Evolutionary conservation across 352 stramenopile genomes (phyloP).

Genomic region (Elongisporangium anandrum): DNA sequence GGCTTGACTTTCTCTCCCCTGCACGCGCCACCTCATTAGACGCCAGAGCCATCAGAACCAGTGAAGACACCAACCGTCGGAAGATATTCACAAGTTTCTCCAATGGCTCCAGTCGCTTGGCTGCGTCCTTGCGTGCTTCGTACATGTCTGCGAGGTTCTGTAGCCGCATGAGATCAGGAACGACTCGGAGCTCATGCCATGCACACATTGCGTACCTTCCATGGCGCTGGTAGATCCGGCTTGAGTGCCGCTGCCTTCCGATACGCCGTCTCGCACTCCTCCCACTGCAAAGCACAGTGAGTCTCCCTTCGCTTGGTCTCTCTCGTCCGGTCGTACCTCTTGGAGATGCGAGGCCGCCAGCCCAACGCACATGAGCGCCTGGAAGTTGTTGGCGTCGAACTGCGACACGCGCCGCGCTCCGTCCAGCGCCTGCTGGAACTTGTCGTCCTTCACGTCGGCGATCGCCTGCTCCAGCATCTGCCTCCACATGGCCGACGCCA

Average conservation of each 20-base stretch:
- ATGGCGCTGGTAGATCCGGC: slow-evolving; percentile 63
- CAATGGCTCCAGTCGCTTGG: slow-evolving; percentile 63
- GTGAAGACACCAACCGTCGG: slow-evolving; percentile 26
- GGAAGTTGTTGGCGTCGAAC: slow-evolving; percentile 78
- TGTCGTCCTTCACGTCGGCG: slow-evolving; percentile 60
- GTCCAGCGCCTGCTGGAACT: slow-evolving; percentile 73
- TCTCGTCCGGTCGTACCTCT: slow-evolving; percentile 28
- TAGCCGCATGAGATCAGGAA: no score
- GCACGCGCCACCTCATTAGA: background rate
- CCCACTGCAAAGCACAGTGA: slow-evolving; percentile 32
- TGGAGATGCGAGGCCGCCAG: slow-evolving; percentile 72
- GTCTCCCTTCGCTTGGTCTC: background rate
- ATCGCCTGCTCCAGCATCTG: slow-evolving; percentile 79
- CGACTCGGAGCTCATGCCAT: background rate
- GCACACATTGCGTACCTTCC: slow-evolving; percentile 50
- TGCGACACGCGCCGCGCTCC: slow-evolving; percentile 62
- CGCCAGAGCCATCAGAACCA: slow-evolving; percentile 1
- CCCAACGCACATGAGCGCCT: slow-evolving; percentile 78
- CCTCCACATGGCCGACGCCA: slow-evolving; percentile 65
- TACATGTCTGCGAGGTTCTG: slow-evolving; percentile 79
- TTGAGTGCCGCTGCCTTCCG: slow-evolving; percentile 62
- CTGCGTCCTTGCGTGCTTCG: slow-evolving; percentile 35
- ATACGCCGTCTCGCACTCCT: slow-evolving; percentile 67
- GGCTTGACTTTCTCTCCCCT: slow-evolving; percentile 74
- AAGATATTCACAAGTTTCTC: slow-evolving; percentile 75